These are phyloP conservation scores for Cordyceps fumosorosea DNA, from an alignment of 2,329 filamentous ascomycete genomes.

Conservation along the genomic window DNA sequence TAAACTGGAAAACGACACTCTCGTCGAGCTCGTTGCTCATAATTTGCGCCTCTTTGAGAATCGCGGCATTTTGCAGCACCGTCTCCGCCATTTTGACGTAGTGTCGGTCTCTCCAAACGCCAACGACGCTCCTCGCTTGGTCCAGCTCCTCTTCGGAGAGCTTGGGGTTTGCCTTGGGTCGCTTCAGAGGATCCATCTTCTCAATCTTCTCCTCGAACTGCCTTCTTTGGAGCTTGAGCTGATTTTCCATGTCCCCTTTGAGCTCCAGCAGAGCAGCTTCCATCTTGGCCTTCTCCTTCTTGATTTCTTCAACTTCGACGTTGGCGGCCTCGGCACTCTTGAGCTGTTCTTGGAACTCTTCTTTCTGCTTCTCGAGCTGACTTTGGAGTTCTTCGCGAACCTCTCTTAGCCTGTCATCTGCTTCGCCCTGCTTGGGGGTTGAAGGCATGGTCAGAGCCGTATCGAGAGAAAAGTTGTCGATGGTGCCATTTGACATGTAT, in stretches of 20 bases:
- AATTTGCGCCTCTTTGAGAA: constrained; percentile 91
- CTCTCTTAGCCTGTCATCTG: constrained; percentile 67
- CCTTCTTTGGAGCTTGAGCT: constrained; percentile 76
- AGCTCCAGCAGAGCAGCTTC: constrained; percentile 70
- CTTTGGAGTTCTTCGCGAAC: constrained; percentile 77
- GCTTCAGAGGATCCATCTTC: constrained; percentile 60
- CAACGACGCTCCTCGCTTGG: constrained; percentile 58
- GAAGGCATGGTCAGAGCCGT: constrained; percentile 92
- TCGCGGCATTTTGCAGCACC: constrained; percentile 78
- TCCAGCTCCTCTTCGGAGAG: constrained; percentile 67
- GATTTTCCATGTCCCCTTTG: constrained; percentile 83
- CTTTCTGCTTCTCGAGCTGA: constrained; percentile 77
- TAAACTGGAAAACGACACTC: constrained; percentile 89
- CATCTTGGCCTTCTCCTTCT: constrained; percentile 77
- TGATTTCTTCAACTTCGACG: constrained; percentile 76
- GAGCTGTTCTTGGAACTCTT: constrained; percentile 72
- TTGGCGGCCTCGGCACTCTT: constrained; percentile 68
- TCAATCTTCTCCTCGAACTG: constrained; percentile 80
- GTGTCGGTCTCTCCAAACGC: constrained; percentile 74
- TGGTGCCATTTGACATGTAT: constrained; percentile 87
- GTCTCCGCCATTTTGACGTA: constrained; percentile 93
- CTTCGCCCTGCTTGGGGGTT: constrained; percentile 72
- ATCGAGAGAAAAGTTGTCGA: constrained; percentile 94
- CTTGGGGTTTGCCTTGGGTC: constrained; percentile 53
- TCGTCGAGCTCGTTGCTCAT: constrained; percentile 97